Evolutionary conservation across 1,284 basidiomycete genomes (phyloP).

Genomic region (Malassezia cuniculi): DNA sequence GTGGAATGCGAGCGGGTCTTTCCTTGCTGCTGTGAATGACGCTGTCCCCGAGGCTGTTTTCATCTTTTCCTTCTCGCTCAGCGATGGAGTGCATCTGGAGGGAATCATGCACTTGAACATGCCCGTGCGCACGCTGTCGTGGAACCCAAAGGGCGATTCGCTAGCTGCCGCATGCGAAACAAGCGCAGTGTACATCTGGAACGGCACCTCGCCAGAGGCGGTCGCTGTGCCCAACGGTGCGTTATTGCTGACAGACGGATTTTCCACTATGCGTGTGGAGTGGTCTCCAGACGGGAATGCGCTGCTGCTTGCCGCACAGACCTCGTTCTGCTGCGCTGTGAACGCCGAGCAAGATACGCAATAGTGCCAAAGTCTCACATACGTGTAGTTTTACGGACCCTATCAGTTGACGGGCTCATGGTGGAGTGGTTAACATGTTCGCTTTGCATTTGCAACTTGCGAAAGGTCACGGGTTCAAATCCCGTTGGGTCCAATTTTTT

Average conservation of each 20-base stretch:
- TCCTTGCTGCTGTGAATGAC: background rate
- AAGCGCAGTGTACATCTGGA: constrained; percentile 61
- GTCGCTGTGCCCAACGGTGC: constrained; percentile 11
- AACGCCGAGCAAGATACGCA: background rate
- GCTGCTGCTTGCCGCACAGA: constrained; percentile 1
- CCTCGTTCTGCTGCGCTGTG: constrained; percentile 9
- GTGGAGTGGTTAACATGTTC: constrained; percentile 19
- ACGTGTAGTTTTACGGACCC: background rate
- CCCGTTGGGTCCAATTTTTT: constrained; percentile 18
- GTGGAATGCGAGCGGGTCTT: constrained; percentile 1
- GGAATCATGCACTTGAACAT: constrained; percentile 20
- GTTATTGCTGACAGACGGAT: background rate
- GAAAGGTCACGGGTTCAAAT: constrained; percentile 20
- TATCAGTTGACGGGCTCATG: too few relatives aligned
- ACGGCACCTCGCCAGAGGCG: constrained; percentile 3
- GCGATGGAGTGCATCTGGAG: constrained; percentile 14
- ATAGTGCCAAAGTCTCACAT: background rate
- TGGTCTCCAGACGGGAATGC: constrained; percentile 12
- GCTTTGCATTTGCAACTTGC: constrained; percentile 15
- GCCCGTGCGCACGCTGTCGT: constrained; percentile 12
- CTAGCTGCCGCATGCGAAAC: too few relatives aligned
- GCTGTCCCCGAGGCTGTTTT: background rate
- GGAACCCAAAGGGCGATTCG: constrained; percentile 12
- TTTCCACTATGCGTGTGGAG: background rate
- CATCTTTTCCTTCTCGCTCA: background rate